Evolutionary conservation across 495 filamentous ascomycete genomes (phyloP).

Genomic region (Extremus antarcticus): DNA sequence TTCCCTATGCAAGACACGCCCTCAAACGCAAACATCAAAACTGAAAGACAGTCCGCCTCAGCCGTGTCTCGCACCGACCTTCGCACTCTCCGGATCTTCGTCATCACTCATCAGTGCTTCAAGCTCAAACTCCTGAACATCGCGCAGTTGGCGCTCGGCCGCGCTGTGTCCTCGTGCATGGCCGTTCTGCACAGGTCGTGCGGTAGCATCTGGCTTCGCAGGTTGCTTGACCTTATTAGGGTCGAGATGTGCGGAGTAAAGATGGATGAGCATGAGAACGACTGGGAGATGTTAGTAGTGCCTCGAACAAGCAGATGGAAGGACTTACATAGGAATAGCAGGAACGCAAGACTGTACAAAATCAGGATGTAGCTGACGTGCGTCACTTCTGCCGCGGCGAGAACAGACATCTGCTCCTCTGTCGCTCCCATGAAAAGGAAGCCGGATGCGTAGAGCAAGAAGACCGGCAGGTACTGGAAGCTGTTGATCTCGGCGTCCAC

Average conservation of each 20-base stretch:
- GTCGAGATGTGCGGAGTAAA: constrained; percentile 55
- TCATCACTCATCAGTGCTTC: constrained; percentile 70
- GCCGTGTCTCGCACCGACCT: neutral
- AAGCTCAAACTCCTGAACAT: constrained; percentile 41
- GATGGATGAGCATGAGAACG: constrained; percentile 67
- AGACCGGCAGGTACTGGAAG: constrained; percentile 87
- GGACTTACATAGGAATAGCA: constrained; percentile 72
- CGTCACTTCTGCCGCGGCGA: constrained; percentile 61
- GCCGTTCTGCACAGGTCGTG: constrained; percentile 38
- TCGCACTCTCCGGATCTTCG: constrained; percentile 33
- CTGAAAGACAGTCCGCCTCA: neutral
- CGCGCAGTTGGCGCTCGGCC: constrained; percentile 42
- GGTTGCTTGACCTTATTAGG: constrained; percentile 2
- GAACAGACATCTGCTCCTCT: constrained; percentile 82
- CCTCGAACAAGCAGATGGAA: neutral
- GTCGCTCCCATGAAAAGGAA: constrained; percentile 97
- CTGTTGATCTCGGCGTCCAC: constrained; percentile 59
- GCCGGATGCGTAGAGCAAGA: constrained; percentile 83
- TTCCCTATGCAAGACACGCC: no score
- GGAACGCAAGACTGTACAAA: constrained; percentile 77
- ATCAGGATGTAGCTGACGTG: constrained; percentile 88
- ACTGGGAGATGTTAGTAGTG: constrained; percentile 34
- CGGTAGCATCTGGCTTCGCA: constrained; percentile 15
- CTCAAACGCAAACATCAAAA: neutral
- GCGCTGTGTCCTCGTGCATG: constrained; percentile 30